Conservation (phyloP, 2,329 filamentous ascomycete genomes). For the Epicoccum sorghinum region DNA sequence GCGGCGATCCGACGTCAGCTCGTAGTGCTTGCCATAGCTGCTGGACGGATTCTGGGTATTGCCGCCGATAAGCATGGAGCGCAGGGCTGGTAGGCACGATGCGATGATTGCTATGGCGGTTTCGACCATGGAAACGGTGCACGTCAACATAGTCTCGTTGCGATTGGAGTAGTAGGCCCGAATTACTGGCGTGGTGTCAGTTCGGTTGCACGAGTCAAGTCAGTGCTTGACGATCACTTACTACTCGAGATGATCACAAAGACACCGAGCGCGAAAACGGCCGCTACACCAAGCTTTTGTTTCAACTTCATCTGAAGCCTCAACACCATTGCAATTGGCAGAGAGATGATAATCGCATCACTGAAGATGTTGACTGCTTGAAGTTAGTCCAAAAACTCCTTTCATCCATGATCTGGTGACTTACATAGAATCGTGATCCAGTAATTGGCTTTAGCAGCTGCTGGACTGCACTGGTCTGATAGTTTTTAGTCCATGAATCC, state of each 20-base stretch:
- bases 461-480: slow-evolving; percentile 28
- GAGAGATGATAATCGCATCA: slow-evolving; percentile 28
- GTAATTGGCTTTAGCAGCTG: slow-evolving; percentile 26
- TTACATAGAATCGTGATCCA: slow-evolving; percentile 32
- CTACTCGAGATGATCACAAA: slow-evolving; percentile 34
- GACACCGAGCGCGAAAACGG: slow-evolving; percentile 30
- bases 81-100: slow-evolving; percentile 44
- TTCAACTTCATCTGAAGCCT: slow-evolving; percentile 31
- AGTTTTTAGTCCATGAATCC: slow-evolving; percentile 9
- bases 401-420: not conserved
- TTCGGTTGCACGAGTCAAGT: not conserved
- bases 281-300: slow-evolving; percentile 29
- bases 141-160: slow-evolving; percentile 32
- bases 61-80: slow-evolving; percentile 27
- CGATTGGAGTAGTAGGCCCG: slow-evolving; percentile 28
- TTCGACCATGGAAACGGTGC: slow-evolving; percentile 34
- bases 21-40: slow-evolving; percentile 33
- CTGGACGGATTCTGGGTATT: slow-evolving; percentile 23
- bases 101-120: slow-evolving; percentile 50
- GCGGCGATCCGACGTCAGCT: slow-evolving; percentile 25
- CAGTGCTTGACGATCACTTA: slow-evolving; percentile 5
- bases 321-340: slow-evolving; percentile 32
- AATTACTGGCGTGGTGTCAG: slow-evolving; percentile 22
- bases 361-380: slow-evolving; percentile 28
- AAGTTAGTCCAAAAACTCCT: not conserved